Percentiles rank a stretch among this genome's conserved stretches.
Evolutionary conservation across 2,329 filamentous ascomycete genomes (phyloP).

Genomic region (Cephalotrichum gorgonifer): DNA sequence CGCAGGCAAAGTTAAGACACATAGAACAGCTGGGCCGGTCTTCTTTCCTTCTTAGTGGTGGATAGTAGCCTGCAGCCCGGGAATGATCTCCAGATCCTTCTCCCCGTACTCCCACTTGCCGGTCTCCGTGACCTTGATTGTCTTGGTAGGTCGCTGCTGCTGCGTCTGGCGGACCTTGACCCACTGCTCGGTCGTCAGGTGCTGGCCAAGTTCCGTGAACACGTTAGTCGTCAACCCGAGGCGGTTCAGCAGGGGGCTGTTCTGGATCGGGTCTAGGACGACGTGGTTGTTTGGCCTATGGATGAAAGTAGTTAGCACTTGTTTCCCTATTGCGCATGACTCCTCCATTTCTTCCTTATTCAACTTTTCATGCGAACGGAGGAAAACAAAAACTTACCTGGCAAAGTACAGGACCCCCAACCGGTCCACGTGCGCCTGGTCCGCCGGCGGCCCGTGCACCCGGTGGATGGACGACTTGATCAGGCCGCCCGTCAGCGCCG

Average conservation of each 20-base stretch:
- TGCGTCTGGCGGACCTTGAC: conserved; percentile 7
- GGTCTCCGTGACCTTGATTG: neutral
- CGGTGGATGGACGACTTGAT: conserved; percentile 23
- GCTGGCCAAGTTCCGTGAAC: conserved; percentile 10
- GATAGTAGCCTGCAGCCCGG: neutral
- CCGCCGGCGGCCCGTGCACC: conserved; percentile 19
- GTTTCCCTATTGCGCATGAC: no score
- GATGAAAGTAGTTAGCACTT: neutral
- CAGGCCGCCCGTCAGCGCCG: conserved; percentile 15
- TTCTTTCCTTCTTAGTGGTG: neutral
- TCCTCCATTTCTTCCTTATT: no score
- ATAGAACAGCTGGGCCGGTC: no score
- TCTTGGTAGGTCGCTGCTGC: neutral
- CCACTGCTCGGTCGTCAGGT: conserved; percentile 18
- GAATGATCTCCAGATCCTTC: neutral
- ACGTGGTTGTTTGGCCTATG: conserved; percentile 13
- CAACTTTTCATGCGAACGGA: no score
- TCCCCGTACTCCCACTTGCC: neutral
- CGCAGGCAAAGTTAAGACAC: no score
- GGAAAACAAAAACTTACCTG: conserved; percentile 17
- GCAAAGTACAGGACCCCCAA: conserved; percentile 36
- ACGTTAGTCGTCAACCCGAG: conserved; percentile 13
- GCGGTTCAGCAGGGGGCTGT: conserved; percentile 20
- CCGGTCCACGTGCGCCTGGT: conserved; percentile 26
- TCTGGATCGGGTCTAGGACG: conserved; percentile 15